Evolutionary conservation across 192 early-diverging fungal species (phyloP), one percentile per base, ranked within the genome.

Genomic region (Coemansia sp.): DNA sequence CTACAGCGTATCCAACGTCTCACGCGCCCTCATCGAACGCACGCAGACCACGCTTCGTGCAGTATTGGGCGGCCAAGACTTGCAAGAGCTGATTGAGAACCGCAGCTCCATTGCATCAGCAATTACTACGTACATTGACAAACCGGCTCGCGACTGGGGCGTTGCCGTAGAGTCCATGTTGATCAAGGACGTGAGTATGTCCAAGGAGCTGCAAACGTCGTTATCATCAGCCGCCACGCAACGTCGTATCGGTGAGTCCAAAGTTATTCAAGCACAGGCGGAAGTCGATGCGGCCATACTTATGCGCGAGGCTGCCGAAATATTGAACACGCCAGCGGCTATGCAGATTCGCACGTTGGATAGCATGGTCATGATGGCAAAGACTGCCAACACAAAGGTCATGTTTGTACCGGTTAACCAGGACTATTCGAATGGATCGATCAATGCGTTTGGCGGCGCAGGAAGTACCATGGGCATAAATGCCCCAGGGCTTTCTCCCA

Each of bases 271-370:
- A 23, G 93, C 94, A 1, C 65, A 87, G 67, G 93, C 94, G 2
- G 90, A 91, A 64, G 93, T 94, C 14, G 90, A 94, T 60, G 76
- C 89, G 41, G 93, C 94, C 2, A 94, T 92, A 66, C 73, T 97
- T 25, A 94, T 96, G 93, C 86, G 93, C 29, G 89, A 95, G 72
- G 93, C 94, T n/a, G 88, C 94, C 0, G 92, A 95, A 65, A 91
- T 95, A 47, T 75, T 97, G 19, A 94, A 92, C 72, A 89, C 91
- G 2, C 90, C 91, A 11, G 89, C 87, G 0, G 87, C 86, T 2
- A 87, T 88, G 84, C 93, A 97, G 80, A 97, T 97, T 60, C 87
- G 94, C 25, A 95, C 93, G 52, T 75, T 95, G 12, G 93, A 95
- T 43, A 97, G 93, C 15, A 78, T 97, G 81, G 75, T 82, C 10